Conservation (phyloP, 1,284 basidiomycete species). For the Sanghuangporus sanghuang region DNA sequence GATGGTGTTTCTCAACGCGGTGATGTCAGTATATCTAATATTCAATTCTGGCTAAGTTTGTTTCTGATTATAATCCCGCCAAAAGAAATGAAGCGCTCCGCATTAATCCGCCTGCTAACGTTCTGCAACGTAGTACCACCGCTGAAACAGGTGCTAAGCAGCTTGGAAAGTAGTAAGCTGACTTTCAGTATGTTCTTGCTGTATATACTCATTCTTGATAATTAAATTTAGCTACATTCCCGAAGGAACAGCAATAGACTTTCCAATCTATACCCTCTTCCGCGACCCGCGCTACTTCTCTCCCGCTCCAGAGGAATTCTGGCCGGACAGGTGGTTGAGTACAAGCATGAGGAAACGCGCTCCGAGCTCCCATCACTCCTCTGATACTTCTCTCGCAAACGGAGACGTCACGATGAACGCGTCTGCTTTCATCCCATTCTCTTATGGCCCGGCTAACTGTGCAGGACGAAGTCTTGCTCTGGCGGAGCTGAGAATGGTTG, state of each 20-base stretch:
- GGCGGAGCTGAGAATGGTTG: constrained; percentile 28
- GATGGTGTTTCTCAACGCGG: constrained; percentile 30
- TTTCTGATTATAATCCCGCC: too few relatives aligned
- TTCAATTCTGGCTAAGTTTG: background rate
- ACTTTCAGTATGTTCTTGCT: background rate
- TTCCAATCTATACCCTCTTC: constrained; percentile 45
- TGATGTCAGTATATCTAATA: constrained; percentile 23
- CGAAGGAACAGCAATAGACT: constrained; percentile 41
- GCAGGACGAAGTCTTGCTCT: constrained; percentile 29
- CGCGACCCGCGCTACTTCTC: constrained; percentile 35
- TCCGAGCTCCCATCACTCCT: background rate
- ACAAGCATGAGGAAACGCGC: background rate
- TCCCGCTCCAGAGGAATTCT: constrained; percentile 34
- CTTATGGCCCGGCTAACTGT: constrained; percentile 31
- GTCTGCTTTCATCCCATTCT: constrained; percentile 35
- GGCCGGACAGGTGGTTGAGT: constrained; percentile 38
- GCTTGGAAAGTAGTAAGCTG: constrained; percentile 1
- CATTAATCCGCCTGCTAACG: constrained; percentile 7
- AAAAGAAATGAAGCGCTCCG: constrained; percentile 13
- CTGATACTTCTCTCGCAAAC: background rate
- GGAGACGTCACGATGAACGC: constrained; percentile 23
- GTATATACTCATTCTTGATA: background rate
- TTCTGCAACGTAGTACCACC: constrained; percentile 8
- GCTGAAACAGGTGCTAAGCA: constrained; percentile 5
- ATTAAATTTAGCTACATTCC: constrained; percentile 37